Percentiles rank a stretch among this genome's conserved stretches.
Evolutionary conservation across 2,329 filamentous ascomycete genomes (phyloP).

Genomic region (Claviceps fusiformis): DNA sequence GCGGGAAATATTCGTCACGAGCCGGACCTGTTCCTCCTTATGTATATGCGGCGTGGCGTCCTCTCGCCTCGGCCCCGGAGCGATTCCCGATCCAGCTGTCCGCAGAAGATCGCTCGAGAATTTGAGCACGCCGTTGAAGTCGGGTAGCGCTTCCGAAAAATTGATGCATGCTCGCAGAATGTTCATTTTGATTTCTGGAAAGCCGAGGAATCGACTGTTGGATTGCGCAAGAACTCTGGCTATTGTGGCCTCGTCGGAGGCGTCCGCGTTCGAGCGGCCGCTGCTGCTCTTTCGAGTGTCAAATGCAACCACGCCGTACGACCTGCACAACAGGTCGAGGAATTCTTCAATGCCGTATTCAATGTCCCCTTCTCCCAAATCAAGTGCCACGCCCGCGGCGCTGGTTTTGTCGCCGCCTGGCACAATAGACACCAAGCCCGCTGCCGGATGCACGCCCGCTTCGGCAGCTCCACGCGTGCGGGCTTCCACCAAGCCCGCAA

Average conservation of each 20-base stretch:
- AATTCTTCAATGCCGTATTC: conserved; percentile 53
- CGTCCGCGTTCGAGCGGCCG: conserved; percentile 8
- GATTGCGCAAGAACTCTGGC: conserved; percentile 47
- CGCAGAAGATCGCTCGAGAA: conserved; percentile 77
- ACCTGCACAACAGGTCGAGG: conserved; percentile 45
- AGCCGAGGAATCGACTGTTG: conserved; percentile 56
- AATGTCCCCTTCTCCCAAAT: conserved; percentile 50
- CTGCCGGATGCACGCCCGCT: conserved; percentile 86
- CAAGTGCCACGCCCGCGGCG: conserved; percentile 37
- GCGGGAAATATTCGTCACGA: conserved; percentile 76
- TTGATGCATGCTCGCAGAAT: conserved; percentile 82
- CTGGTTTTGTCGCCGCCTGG: conserved; percentile 34
- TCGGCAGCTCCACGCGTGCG: conserved; percentile 90
- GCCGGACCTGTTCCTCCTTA: conserved; percentile 69
- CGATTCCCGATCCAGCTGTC: conserved; percentile 67
- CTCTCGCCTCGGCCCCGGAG: conserved; percentile 54
- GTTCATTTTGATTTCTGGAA: conserved; percentile 68
- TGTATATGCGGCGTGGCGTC: conserved; percentile 58
- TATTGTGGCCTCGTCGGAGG: conserved; percentile 39
- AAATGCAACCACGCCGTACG: conserved; percentile 49
- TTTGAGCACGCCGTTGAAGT: conserved; percentile 77
- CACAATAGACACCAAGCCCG: conserved; percentile 64
- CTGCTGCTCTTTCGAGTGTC: conserved; percentile 19
- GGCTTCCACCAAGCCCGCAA: conserved; percentile 77
- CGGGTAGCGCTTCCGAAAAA: conserved; percentile 84